Evolutionary conservation across 306 rosid genomes (phyloP).

Genomic region (Rosa rugosa): DNA sequence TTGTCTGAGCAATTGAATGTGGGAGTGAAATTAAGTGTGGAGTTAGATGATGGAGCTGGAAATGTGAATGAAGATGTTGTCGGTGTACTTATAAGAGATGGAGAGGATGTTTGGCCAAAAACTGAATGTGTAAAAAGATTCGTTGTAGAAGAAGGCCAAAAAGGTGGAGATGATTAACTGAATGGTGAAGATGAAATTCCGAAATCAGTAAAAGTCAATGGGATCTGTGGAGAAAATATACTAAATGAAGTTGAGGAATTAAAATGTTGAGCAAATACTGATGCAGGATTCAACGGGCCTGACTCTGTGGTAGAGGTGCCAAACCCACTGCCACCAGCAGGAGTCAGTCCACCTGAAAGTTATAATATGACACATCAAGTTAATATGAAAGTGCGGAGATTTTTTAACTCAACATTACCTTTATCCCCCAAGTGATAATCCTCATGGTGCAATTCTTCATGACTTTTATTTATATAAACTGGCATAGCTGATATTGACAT

Average conservation of each 20-base stretch:
- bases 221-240: slow-evolving; percentile 59
- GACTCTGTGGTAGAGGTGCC: slow-evolving; percentile 50
- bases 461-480: slow-evolving; percentile 79
- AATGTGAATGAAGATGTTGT: slow-evolving; percentile 2
- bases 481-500: slow-evolving; percentile 96
- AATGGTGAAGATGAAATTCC: slow-evolving; percentile 57
- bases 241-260: slow-evolving; percentile 49
- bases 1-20: background rate
- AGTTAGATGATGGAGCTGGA: background rate
- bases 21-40: background rate
- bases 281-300: slow-evolving; percentile 47
- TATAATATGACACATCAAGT: background rate
- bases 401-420: slow-evolving; percentile 36
- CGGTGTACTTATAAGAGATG: slow-evolving; percentile 34
- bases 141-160: slow-evolving; percentile 49
- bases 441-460: slow-evolving; percentile 93
- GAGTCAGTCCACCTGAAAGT: slow-evolving; percentile 71
- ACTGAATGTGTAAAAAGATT: slow-evolving; percentile 39
- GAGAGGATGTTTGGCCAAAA: slow-evolving; percentile 34
- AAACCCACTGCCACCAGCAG: slow-evolving; percentile 58
- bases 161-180: slow-evolving; percentile 45
- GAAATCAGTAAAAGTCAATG: slow-evolving; percentile 50
- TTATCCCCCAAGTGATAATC: slow-evolving; percentile 92
- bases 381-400: background rate
- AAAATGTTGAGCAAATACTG: slow-evolving; percentile 65